Evolutionary conservation across 2,329 filamentous ascomycete species (phyloP), one percentile per base, ranked within the genome.

Genomic region (Zasmidium angulare): DNA sequence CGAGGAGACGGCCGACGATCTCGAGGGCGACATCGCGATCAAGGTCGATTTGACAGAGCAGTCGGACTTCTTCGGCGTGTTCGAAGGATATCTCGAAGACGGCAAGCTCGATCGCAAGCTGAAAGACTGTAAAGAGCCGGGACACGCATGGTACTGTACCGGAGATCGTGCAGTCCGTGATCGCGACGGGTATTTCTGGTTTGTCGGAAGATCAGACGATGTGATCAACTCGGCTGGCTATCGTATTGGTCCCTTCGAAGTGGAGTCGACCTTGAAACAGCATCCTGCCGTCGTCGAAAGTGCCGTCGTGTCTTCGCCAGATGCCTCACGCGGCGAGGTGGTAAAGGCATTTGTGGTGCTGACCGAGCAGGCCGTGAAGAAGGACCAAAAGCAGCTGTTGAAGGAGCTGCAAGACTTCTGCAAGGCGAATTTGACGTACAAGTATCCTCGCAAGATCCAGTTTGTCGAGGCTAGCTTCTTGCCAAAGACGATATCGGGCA

Each of bases 101-200:
- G 68, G 66, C 12, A 64, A 62, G 22, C 46, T 70, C 17, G 68
- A 69, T 46, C 58, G 66, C 0, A 65, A 59, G 23, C 47, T 69
- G 2, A 31, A 56, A 23, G 52, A 54, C 12, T 50, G 60, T 14
- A 54, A 47, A 11, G 48, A 59, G 21, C 23, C 57, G 1, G 51
- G 43, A 0, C 31, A 52, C 20, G 61, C 60, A 11, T 76, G 65
- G 66, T 77, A 75, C 56, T 63, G 74, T 6, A 77, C 76, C 0
- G 76, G 76, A 10, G 76, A 78, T 60, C 93, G 93, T 73, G 95
- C 93, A 57, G 93, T 89, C 60, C 90, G 93, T 72, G 95, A 99
- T 75, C 89, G 96, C 77, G 93, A 98, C 70, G 95, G 95, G 56
- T 98, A 96, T 82, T 98, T 98, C 85, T 98, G 95, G 95, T 98